These are phyloP conservation scores for Nannizzia gypsea DNA, from an alignment of 2,329 filamentous ascomycete genomes.

Conservation along the genomic window DNA sequence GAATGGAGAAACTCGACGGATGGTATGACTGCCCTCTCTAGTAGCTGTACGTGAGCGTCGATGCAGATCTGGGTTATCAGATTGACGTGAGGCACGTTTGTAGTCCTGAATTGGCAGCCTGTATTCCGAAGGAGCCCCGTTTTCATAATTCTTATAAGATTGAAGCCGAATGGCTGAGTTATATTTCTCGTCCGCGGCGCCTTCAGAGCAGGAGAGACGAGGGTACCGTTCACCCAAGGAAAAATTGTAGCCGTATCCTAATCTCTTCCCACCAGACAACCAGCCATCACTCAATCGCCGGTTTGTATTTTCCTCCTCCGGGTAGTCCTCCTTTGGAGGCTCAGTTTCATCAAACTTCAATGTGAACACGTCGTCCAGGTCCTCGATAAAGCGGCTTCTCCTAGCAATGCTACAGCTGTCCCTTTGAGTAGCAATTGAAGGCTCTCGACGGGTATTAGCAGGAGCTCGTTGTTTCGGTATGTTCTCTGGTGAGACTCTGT, in stretches of 20 bases:
- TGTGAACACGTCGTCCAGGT: constrained; percentile 17
- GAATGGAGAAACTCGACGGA: background rate
- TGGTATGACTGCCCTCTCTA: background rate
- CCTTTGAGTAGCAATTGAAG: background rate
- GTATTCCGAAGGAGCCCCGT: background rate
- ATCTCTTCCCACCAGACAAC: constrained; percentile 31
- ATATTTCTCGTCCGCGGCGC: background rate
- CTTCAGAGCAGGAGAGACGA: background rate
- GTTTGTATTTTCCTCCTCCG: background rate
- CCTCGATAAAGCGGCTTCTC: constrained; percentile 26
- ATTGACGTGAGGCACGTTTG: background rate
- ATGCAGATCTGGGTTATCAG: background rate
- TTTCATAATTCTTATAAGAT: background rate
- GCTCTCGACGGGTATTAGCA: background rate
- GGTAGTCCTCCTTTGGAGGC: background rate
- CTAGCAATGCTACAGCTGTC: constrained; percentile 2
- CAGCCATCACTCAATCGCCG: constrained; percentile 27
- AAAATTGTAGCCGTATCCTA: constrained; percentile 31
- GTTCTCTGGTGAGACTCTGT: constrained; percentile 1
- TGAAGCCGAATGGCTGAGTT: background rate
- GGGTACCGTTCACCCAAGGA: constrained; percentile 15
- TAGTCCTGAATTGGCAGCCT: background rate
- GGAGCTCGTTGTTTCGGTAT: background rate
- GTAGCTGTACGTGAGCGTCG: background rate
- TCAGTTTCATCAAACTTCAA: background rate